These are phyloP conservation scores for Epichloe scottii DNA, from an alignment of 2,329 filamentous ascomycete species.

Conservation along the genomic window DNA sequence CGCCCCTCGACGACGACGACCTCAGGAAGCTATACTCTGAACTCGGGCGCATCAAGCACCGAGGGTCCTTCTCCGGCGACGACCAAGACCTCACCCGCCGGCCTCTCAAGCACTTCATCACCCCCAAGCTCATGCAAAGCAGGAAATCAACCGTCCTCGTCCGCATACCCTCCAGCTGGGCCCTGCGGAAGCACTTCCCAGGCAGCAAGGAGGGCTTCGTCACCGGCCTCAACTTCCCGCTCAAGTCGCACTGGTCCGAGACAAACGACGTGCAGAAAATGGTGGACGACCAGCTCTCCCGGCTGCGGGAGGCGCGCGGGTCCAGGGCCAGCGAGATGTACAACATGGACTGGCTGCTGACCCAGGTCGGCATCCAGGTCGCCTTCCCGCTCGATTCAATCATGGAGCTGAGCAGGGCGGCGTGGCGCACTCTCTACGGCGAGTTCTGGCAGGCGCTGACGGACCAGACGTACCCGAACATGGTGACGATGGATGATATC, in stretches of 20 bases:
- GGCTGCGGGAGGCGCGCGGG: conserved; percentile 7
- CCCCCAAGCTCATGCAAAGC: neutral
- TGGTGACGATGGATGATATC: conserved; percentile 19
- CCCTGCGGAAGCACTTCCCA: conserved; percentile 10
- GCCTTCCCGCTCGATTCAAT: conserved; percentile 4
- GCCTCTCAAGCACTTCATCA: conserved; percentile 16
- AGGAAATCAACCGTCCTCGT: conserved; percentile 16
- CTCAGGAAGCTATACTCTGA: conserved; percentile 10
- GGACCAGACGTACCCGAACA: conserved; percentile 18
- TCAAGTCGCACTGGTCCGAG: conserved; percentile 13
- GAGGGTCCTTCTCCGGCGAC: conserved; percentile 9
- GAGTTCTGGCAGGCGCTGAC: conserved; percentile 14
- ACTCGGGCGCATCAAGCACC: conserved; percentile 13
- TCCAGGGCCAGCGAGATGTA: conserved; percentile 9
- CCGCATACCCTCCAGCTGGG: conserved; percentile 15
- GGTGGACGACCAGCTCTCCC: conserved; percentile 11
- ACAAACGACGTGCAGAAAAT: conserved; percentile 7
- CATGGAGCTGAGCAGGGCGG: conserved; percentile 5
- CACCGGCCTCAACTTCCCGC: conserved; percentile 13
- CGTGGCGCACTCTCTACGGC: conserved; percentile 13
- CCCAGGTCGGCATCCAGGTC: conserved; percentile 7
- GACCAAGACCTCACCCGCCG: conserved; percentile 14
- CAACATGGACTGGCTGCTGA: conserved; percentile 17
- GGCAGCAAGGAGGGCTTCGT: conserved; percentile 17
- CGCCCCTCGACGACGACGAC: conserved; percentile 1